Evolutionary conservation across 225 moss, liverwort and hornwort species (phyloP), one percentile per base, ranked within the genome.

Genomic region (Neckera pumila): DNA sequence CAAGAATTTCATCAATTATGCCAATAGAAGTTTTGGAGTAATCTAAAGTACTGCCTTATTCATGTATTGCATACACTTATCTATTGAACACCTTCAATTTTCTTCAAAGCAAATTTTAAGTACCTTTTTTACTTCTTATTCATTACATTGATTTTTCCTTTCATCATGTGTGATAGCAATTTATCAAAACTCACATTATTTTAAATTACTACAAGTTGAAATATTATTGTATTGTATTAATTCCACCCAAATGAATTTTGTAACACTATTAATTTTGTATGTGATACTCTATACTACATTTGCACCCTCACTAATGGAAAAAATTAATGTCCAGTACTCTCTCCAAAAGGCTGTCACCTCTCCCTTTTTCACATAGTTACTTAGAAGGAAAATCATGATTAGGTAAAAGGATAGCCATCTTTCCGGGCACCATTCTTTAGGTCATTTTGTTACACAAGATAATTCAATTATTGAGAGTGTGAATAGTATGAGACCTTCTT

Each of bases 311-410:
- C 11, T 66, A 20, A 3, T 66, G n/a, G 11, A 21, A 66, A 0
- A 21, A 66, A 66, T 21, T 5, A 72, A 25, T 69, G 6, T 22
- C 38, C 2, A 69, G 5, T n/a, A 6, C 8, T 71, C 42, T 40
- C 14, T 0, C 9, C 5, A 43, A 27, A 72, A 16, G 25, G 16
- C 0, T 15, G 5, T 4, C 15, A 40, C 7, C 27, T 10, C 72
- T 72, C 27, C 5, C 8, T 72, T 42, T 72, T 42, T 71, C 26
- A n/a, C 5, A 8, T n/a, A n/a, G n/a, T n/a, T 40, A 56, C 20
- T 57, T 57, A 8, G 25, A 26, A 10, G 26, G 26, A 0, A 27
- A 72, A 72, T 15, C 4, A 72, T 45, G 45, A 45, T 45, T 8
- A 45, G 1, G 2, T 42, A 16, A 42, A 14, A 5, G 2, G 15